These are phyloP conservation scores for Immersiporthe knoxdaviesiana DNA, from an alignment of 2,329 filamentous ascomycete genomes.

Conservation along the genomic window DNA sequence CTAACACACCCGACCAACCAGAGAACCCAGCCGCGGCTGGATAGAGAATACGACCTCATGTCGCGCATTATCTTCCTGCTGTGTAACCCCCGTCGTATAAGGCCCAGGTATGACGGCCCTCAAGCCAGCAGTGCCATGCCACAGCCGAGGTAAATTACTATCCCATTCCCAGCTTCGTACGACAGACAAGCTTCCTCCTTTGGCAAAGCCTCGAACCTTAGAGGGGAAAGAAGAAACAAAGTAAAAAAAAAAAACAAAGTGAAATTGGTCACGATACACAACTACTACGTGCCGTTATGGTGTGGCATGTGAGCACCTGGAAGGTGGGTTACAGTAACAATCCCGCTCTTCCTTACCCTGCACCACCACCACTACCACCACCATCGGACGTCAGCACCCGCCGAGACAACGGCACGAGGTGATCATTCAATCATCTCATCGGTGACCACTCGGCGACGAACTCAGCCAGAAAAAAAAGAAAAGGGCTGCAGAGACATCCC, in stretches of 20 bases:
- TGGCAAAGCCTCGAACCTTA: constrained; percentile 11
- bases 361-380: constrained; percentile 9
- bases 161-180: constrained; percentile 10
- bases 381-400: neutral
- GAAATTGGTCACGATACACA: constrained; percentile 15
- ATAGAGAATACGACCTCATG: constrained; percentile 2
- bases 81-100: neutral
- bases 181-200: constrained; percentile 19
- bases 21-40: neutral
- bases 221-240: neutral
- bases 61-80: constrained; percentile 14
- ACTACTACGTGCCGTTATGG: constrained; percentile 2
- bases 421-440: neutral
- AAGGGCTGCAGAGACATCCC: constrained; percentile 11
- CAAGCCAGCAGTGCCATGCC: neutral
- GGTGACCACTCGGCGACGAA: constrained; percentile 20
- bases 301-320: neutral
- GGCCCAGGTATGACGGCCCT: neutral
- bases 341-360: neutral
- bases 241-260: neutral
- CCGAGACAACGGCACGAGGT: constrained; percentile 12
- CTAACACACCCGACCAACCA: neutral
- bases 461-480: constrained; percentile 17
- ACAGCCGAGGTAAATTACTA: neutral
- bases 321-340: neutral